Base-by-base conservation (phyloP, 108 stramenopile genomes). In the Fragilaria crotonensis region DNA sequence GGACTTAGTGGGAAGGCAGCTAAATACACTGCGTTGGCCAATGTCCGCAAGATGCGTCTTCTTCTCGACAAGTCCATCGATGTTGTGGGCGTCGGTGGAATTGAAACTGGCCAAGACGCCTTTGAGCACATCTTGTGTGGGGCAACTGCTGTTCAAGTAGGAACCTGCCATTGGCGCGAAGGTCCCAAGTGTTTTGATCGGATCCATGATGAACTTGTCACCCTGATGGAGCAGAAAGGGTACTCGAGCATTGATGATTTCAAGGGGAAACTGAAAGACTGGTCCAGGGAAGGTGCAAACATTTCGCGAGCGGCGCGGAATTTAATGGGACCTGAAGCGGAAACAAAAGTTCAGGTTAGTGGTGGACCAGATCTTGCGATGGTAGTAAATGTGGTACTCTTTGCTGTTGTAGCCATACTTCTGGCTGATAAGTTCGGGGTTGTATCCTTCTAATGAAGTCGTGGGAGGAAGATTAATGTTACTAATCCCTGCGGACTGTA, bases 131-230 rank as follows among this genome's bases (percentile, higher is more conserved):
- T 95, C 45, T 52, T 95, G 56, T 90, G 88, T 58, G 94, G 94
- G 30, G 94, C 94, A 4, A 60, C 63, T 25, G 90, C 89, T 36
- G 94, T 95, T 0, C 94, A 95, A 59, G 83, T 95, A 1, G 94
- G 90, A 7, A 95, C 94, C 27, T 87, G 85, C 26, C 94, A 95
- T 57, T 95, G 94, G 94, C 81, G 57, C 11, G 94, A 95, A 71
- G 94, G 94, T 5, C 83, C 94, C 0, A 62, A 59, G 18, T 95
- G 94, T 71, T 95, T 95, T 68, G 89, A 95, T 72, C 83, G 94
- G 33, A 90, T 95, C 33, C 73, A 71, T 29, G 60, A 76, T 4
- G 90, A 95, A 54, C 53, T 90, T 36, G 23, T 55, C 33, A 67
- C 56, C 5, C 57, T 90, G 14, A 81, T 93, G 82, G 30, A 59